phyloP scores from a whole-genome alignment of 768 basidiomycete genomes.

The Amanita rimosa region DNA sequence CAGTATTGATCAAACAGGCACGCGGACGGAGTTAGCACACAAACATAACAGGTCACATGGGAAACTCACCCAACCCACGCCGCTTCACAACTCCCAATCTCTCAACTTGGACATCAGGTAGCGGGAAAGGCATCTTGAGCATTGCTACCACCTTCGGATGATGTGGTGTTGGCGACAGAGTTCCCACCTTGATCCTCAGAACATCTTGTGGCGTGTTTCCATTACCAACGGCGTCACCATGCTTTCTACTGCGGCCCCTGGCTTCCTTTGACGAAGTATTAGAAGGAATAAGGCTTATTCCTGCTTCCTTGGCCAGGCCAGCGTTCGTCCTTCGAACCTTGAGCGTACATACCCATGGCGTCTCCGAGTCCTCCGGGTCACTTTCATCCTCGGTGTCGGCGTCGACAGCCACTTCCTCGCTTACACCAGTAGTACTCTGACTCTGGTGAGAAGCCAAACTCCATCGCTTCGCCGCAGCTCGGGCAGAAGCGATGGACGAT shows the following conservation, averaged over 20 bases:
- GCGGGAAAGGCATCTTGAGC: slow-evolving; percentile 82
- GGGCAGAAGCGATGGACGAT: slow-evolving; percentile 15
- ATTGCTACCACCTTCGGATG: slow-evolving; percentile 92
- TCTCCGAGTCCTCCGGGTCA: slow-evolving; percentile 94
- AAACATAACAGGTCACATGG: slow-evolving; percentile 9
- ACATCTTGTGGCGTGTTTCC: slow-evolving; percentile 19
- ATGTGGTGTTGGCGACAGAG: slow-evolving; percentile 85
- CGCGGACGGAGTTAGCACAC: not conserved
- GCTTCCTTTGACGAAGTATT: not conserved
- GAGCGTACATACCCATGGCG: slow-evolving; percentile 89
- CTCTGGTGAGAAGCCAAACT: slow-evolving; percentile 7
- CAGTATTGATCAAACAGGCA: not conserved
- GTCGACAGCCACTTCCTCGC: slow-evolving; percentile 7
- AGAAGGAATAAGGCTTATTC: slow-evolving; percentile 2
- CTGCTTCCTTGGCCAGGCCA: slow-evolving; percentile 6
- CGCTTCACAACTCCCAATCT: slow-evolving; percentile 41
- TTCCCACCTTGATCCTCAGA: slow-evolving; percentile 60
- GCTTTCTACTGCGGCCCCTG: slow-evolving; percentile 2
- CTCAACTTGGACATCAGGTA: slow-evolving; percentile 74
- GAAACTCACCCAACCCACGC: slow-evolving; percentile 21
- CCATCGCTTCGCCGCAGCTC: slow-evolving; percentile 8
- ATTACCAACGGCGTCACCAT: slow-evolving; percentile 7
- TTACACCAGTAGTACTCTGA: slow-evolving; percentile 4
- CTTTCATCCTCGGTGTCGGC: slow-evolving; percentile 73
- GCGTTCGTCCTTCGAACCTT: slow-evolving; percentile 39